Base-by-base conservation (phyloP, 75 land plant species). In the Picea sitchensis region DNA sequence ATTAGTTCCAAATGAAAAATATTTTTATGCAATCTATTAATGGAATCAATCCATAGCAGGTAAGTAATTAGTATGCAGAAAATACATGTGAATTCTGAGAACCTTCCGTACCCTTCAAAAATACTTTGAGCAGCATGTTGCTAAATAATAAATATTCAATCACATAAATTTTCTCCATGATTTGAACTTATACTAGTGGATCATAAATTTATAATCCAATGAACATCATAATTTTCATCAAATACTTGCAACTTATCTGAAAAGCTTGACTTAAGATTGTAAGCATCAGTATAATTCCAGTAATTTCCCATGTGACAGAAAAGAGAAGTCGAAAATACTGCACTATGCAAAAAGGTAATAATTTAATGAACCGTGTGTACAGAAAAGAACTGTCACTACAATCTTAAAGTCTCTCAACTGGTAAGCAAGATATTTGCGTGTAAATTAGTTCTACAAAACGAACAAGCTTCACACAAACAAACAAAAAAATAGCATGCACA, bases 1-100 rank as follows among this genome's bases (percentile, higher is more conserved):
- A 7, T 41, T 69, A 9, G 21, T 41, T n/a, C 38, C 8, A 18
- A 3, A 69, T 38, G 54, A 47, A 69, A 69, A 41, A 8, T 38
- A 20, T n/a, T 65, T 14, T 18, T 47, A n/a, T 71, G 73, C 32
- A 71, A 41, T 71, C 51, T 44, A 71, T 71, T 44, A 71, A 71
- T 71, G 23, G 44, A 17, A 44, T n/a, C 23, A 38, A 13, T 71
- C 9, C 11, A 18, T 71, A 32, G 34, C 69, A 65, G 3, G 13
- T 71, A 18, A 69, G 18, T 5, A 69, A 38, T 2, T 69, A 36
- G 18, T 15, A 69, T 32, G 11, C 21, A 38, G 32, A 7, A 38
- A 2, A 18, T 18, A 38, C 20, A 17, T 34, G 11, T 3, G 32
- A 69, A 38, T 38, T 3, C 6, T 38, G 20, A 18, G 73, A 69